Conservation (phyloP, 305 asterid genomes). For the Ilex paraguariensis region DNA sequence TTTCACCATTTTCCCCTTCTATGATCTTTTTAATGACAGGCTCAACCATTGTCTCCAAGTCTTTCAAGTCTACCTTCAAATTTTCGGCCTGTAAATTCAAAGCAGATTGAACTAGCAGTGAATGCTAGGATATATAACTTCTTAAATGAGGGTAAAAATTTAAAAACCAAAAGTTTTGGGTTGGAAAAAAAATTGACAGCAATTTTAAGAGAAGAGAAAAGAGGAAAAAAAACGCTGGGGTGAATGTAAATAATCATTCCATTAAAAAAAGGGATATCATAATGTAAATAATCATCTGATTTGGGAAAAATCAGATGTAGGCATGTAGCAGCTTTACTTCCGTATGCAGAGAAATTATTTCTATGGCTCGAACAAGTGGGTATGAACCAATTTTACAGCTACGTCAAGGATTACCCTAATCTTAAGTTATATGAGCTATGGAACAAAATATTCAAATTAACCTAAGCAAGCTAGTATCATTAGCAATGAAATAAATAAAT, state of each 20-base stretch:
- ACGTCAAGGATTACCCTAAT: not conserved
- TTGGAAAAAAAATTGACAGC: no score
- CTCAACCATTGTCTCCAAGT: constrained; percentile 45
- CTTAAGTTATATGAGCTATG: not conserved
- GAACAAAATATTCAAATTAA: not conserved
- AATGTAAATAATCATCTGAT: no score
- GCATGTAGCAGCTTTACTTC: no score
- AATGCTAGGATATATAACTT: not conserved
- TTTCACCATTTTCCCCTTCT: constrained; percentile 16
- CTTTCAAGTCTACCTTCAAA: constrained; percentile 58
- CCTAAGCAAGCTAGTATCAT: not conserved
- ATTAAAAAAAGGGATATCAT: no score
- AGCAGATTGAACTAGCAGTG: not conserved
- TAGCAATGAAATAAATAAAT: not conserved
- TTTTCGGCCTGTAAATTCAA: constrained; percentile 48
- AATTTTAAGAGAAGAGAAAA: no score
- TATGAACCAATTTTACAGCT: no score
- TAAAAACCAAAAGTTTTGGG: not conserved
- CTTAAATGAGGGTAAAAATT: not conserved
- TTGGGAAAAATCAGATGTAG: no score
- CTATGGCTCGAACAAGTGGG: no score
- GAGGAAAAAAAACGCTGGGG: no score
- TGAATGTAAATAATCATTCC: no score
- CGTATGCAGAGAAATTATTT: no score
- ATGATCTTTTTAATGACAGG: constrained; percentile 42